Evolutionary conservation across 2,329 filamentous ascomycete species (phyloP), one percentile per base, ranked within the genome.

Genomic region (Chrysosporium queenslandicum): DNA sequence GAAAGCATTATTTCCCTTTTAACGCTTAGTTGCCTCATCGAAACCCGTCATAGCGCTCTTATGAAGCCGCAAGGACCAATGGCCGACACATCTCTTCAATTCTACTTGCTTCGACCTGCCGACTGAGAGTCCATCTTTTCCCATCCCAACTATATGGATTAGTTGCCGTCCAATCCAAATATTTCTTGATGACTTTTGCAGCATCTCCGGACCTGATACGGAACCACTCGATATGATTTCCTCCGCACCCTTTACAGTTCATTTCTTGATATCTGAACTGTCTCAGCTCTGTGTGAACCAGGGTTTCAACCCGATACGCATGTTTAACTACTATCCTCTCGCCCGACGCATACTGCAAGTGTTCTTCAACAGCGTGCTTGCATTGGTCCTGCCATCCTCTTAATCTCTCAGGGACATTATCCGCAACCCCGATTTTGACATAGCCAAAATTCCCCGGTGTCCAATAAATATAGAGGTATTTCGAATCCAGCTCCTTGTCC

Each of bases 401-500:
- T 32, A 48, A 21, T 32, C 46, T 48, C 14, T 36, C 11, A 21
- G 14, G 8, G 30, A 36, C 27, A 23, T 48, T 16, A 21, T 48
- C 32, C 4, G 29, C 8, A 48, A 48, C 46, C 9, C 46, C 46
- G 20, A 48, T 48, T 16, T 48, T 48, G 18, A 48, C n/a, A 23
- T 23, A 36, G 12, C 46, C 46, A 37, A 48, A 48, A 12, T 21
- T 48, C 9, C 46, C 46, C 23, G 32, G n/a, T 7, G 46, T 3
- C 46, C 46, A 48, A 16, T 34, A 48, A 23, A 48, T 48, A 48
- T 48, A 48, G 46, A 48, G 4, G 16, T 48, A 37, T 34, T 36
- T 48, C 3, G 46, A 34, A 14, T 48, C 30, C 18, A 32, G 30
- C 7, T 48, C 46, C 14, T 25, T 20, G 3, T 23, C 29, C 4